Conservation (phyloP, 2,329 filamentous ascomycete species). For the Exophiala xenobiotica region DNA sequence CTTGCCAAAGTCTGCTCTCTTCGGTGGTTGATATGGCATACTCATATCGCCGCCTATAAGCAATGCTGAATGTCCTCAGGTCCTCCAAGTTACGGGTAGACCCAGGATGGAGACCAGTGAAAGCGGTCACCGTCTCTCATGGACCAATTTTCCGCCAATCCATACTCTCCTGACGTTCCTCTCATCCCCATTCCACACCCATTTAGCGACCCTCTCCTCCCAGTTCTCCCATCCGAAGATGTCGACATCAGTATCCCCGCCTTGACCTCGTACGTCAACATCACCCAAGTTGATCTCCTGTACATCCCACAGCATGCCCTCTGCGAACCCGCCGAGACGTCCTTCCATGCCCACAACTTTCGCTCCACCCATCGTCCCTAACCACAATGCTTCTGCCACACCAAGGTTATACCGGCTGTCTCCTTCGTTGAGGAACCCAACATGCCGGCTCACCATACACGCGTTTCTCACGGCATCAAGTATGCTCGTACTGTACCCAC, state of each 20-base stretch:
- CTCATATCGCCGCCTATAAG: too few species aligned
- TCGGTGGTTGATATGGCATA: not conserved
- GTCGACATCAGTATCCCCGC: slow-evolving; percentile 67
- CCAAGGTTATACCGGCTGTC: slow-evolving; percentile 36
- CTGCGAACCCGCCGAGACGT: slow-evolving; percentile 75
- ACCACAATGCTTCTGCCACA: slow-evolving; percentile 82
- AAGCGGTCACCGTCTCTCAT: slow-evolving; percentile 44
- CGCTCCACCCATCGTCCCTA: slow-evolving; percentile 87
- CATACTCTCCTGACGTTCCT: slow-evolving; percentile 85
- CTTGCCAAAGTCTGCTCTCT: not conserved
- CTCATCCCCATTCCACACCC: slow-evolving; percentile 92
- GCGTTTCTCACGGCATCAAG: slow-evolving; percentile 83
- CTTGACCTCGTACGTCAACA: slow-evolving; percentile 29
- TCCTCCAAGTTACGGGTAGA: too few species aligned
- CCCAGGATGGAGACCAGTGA: not conserved
- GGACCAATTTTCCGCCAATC: slow-evolving; percentile 81
- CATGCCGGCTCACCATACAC: slow-evolving; percentile 71
- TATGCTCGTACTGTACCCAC: slow-evolving; percentile 79
- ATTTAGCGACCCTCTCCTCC: slow-evolving; percentile 85
- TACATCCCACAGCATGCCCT: slow-evolving; percentile 87
- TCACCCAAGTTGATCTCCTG: slow-evolving; percentile 62
- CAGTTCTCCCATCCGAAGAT: slow-evolving; percentile 90
- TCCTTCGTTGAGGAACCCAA: slow-evolving; percentile 49
- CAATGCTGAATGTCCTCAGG: too few species aligned
- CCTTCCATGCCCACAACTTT: slow-evolving; percentile 71